Base-by-base conservation (phyloP, 345 rosid genomes). In the Mangifera indica region DNA sequence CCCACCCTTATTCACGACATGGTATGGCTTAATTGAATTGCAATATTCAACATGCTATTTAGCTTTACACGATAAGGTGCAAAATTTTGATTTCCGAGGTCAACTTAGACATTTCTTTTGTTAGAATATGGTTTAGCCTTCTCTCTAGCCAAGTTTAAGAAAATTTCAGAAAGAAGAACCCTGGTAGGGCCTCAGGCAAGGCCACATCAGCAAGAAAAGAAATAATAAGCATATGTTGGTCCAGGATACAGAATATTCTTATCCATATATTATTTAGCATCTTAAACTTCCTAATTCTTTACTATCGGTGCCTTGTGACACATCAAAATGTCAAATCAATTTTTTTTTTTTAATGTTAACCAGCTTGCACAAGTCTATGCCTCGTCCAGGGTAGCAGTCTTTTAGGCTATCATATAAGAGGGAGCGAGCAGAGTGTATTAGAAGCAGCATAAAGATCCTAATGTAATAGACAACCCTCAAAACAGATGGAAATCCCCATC, bases 141-240 rank as follows among this genome's bases (percentile, higher is more conserved):
- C 63, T 56, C 14, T 14, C 24, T 22, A 37, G 6, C 48, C 65
- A 63, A 42, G 37, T 25, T 2, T 14, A 26, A 34, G 26, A 67
- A 18, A n/a, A 29, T 29, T 58, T 61, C 63, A 71, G 60, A 46
- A 1, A 42, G 11, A 4, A 17, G 29, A 52, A 29, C 18, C 21
- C 15, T 22, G 4, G 72, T 74, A 60, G 68, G 53, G 7, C 55
- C 44, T 53, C 44, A 54, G 22, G 45, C 37, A 40, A 58, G 12
- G 63, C 54, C 61, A 46, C 34, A 76, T 64, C 71, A 66, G 61
- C 2, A 6, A 3, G 42, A 11, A 22, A n/a, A 67, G 22, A 52
- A 12, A 55, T 11, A 18, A 24, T 34, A 60, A 71, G 21, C 60
- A 61, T 9, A 34, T 49, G 49, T 60, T 32, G 67, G 67, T 37